These are phyloP conservation scores for Austroboletus festivus DNA, from an alignment of 768 basidiomycete species.

Conservation along the genomic window DNA sequence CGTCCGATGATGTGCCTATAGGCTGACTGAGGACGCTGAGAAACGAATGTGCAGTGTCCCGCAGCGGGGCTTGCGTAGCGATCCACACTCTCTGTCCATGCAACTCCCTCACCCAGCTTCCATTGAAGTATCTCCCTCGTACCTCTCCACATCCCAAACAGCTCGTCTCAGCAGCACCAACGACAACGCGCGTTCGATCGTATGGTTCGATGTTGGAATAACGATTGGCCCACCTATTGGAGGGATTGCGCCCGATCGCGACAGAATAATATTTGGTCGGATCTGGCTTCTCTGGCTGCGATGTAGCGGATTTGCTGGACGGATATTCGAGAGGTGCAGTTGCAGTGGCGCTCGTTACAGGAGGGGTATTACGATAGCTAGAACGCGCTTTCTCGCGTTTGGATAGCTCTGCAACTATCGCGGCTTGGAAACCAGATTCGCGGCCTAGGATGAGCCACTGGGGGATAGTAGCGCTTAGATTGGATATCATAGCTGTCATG, in stretches of 20 bases:
- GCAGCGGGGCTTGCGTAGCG: constrained; percentile 79
- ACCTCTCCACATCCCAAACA: constrained; percentile 22
- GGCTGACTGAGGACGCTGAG: constrained; percentile 64
- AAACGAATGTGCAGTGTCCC: constrained; percentile 68
- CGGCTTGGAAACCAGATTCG: constrained; percentile 13
- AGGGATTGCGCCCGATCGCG: constrained; percentile 42
- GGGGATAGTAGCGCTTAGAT: constrained; percentile 4
- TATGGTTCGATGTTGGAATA: constrained; percentile 76
- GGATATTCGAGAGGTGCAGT: constrained; percentile 5
- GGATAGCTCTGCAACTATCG: constrained; percentile 35
- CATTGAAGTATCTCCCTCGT: constrained; percentile 68
- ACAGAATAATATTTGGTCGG: constrained; percentile 53
- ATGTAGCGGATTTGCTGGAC: constrained; percentile 3
- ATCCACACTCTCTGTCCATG: constrained; percentile 80
- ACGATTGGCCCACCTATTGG: constrained; percentile 55
- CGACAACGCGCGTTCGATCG: constrained; percentile 74
- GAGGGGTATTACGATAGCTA: constrained; percentile 24
- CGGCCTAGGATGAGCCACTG: constrained; percentile 15
- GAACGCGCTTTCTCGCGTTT: constrained; percentile 38
- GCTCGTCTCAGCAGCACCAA: constrained; percentile 29
- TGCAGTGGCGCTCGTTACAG: constrained; percentile 8
- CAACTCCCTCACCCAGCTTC: constrained; percentile 78
- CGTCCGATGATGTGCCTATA: constrained; percentile 33
- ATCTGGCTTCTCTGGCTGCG: constrained; percentile 16
- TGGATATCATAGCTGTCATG: constrained; percentile 10